Conservation (phyloP, 2,329 filamentous ascomycete species). For the Elsinoe arachidis region DNA sequence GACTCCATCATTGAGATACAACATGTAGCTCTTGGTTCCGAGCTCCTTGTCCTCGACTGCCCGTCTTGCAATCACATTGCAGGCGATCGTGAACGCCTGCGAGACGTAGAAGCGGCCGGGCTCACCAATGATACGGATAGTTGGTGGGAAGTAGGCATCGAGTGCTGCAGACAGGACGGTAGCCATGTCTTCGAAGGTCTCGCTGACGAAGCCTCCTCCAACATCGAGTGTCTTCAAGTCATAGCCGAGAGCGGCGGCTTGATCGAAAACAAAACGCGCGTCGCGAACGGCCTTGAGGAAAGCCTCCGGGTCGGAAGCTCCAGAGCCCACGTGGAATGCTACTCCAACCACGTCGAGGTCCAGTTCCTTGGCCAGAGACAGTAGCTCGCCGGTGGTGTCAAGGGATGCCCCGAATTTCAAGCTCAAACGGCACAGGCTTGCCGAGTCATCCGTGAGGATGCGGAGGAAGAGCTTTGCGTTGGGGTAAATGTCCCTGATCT, state of each 20-base stretch:
- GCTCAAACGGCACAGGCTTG: conserved; percentile 86
- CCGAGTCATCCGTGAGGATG: conserved; percentile 93
- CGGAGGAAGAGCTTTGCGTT: conserved; percentile 85
- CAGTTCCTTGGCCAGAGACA: conserved; percentile 70
- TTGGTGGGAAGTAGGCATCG: conserved; percentile 77
- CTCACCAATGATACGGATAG: conserved; percentile 84
- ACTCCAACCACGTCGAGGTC: conserved; percentile 88
- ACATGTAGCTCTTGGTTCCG: conserved; percentile 73
- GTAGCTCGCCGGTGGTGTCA: conserved; percentile 67
- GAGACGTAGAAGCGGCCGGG: conserved; percentile 95
- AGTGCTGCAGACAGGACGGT: conserved; percentile 68
- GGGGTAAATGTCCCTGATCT: conserved; percentile 87
- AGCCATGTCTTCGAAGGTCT: conserved; percentile 88
- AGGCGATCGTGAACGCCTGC: conserved; percentile 85
- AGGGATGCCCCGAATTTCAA: conserved; percentile 94
- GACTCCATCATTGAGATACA: conserved; percentile 94
- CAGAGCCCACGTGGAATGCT: conserved; percentile 96
- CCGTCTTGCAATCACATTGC: conserved; percentile 91
- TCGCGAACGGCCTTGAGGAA: conserved; percentile 88
- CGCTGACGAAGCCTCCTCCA: conserved; percentile 83
- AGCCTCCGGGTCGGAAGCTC: conserved; percentile 83
- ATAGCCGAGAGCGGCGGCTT: conserved; percentile 68
- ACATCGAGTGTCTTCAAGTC: conserved; percentile 82
- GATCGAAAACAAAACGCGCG: conserved; percentile 79
- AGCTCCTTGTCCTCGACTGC: conserved; percentile 65